Evolutionary conservation across 371 early-diverging fungal genomes (phyloP).

Genomic region (Rhizomucor miehei): DNA sequence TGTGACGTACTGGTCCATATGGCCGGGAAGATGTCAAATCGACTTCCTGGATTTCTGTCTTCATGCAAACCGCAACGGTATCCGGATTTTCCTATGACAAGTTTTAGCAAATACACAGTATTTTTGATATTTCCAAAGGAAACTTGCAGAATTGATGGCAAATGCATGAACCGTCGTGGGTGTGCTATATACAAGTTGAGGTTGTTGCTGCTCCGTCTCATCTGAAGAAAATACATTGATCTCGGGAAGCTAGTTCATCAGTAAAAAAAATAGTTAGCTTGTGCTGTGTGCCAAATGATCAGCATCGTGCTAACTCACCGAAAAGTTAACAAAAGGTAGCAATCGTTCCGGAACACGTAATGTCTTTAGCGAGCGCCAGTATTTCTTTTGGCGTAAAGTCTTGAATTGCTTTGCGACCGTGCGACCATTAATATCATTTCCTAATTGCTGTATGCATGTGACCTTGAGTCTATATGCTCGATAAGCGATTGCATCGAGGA

Average conservation of each 20-base stretch:
- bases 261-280: no score
- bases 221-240: conserved; percentile 22
- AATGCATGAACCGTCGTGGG: conserved; percentile 39
- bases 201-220: conserved; percentile 22
- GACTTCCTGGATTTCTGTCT: conserved; percentile 57
- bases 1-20: conserved; percentile 11
- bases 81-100: conserved; percentile 20
- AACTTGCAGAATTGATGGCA: conserved; percentile 32
- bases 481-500: conserved; percentile 44
- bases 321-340: conserved; percentile 40
- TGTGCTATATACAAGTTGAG: conserved; percentile 30
- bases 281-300: no score
- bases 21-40: conserved; percentile 30
- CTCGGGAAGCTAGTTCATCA: conserved; percentile 19
- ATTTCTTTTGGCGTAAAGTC: conserved; percentile 50
- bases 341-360: conserved; percentile 43
- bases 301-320: no score
- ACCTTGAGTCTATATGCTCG: conserved; percentile 27
- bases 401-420: conserved; percentile 33
- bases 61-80: conserved; percentile 50
- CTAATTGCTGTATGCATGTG: conserved; percentile 14
- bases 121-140: background rate
- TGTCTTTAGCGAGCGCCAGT: conserved; percentile 54
- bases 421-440: conserved; percentile 27
- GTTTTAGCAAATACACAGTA: background rate